Percentiles rank a stretch among this genome's conserved stretches.
Evolutionary conservation across 352 stramenopile genomes (phyloP).

Genomic region (Phytophthora idaei): DNA sequence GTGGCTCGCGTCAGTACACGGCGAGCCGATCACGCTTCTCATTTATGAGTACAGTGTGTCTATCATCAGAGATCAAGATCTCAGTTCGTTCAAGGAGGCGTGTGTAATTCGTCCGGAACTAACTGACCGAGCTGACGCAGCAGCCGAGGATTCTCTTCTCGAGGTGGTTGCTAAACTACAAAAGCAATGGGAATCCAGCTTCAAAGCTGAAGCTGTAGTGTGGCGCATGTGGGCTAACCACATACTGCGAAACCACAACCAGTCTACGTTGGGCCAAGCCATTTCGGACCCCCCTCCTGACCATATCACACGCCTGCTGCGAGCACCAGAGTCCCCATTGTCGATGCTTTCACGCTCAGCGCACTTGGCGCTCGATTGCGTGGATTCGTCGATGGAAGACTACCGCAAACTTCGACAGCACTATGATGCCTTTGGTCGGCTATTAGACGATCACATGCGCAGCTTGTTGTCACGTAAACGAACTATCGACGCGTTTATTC

Average conservation of each 20-base stretch:
- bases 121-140: not conserved
- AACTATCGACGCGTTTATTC: not conserved
- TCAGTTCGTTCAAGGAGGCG: conserved; percentile 7
- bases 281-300: not conserved
- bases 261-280: not conserved
- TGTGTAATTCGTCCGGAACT: not conserved
- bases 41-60: conserved; percentile 19
- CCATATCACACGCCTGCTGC: not conserved
- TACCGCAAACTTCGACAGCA: not conserved
- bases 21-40: conserved; percentile 10
- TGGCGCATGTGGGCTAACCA: not conserved
- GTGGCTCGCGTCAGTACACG: conserved; percentile 3
- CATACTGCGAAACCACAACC: not conserved
- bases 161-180: not conserved
- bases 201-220: not conserved
- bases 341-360: conserved; percentile 1
- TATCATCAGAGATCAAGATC: conserved; percentile 5
- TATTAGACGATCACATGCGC: not conserved
- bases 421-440: not conserved
- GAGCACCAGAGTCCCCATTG: not conserved
- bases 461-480: not conserved
- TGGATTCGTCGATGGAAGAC: not conserved
- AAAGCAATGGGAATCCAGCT: not conserved
- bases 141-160: not conserved
- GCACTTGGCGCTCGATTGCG: not conserved